phyloP scores from a whole-genome alignment of 306 rosid genomes.

The Styphnolobium japonicum region DNA sequence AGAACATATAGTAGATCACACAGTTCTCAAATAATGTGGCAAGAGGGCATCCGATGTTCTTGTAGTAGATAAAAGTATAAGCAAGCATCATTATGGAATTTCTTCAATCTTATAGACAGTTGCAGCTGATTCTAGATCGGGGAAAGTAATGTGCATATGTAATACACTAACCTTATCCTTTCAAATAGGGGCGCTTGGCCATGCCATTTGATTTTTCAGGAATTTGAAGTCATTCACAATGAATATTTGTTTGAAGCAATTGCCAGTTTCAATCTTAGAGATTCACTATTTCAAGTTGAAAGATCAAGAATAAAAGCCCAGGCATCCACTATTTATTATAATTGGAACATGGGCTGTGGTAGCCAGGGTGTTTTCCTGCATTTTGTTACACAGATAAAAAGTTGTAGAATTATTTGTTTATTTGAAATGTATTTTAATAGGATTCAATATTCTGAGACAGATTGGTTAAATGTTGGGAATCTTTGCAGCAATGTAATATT shows the following conservation, averaged over 20 bases:
- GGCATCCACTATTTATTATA: conserved; percentile 10
- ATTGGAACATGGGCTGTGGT: neutral
- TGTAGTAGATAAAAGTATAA: conserved; percentile 16
- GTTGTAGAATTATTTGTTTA: conserved; percentile 1
- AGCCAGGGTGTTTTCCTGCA: neutral
- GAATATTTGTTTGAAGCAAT: conserved; percentile 29
- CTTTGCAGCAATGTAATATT: neutral
- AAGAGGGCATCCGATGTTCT: conserved; percentile 23
- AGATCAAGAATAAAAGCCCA: neutral
- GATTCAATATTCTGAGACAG: neutral
- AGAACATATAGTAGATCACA: conserved; percentile 24
- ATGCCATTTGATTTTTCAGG: conserved; percentile 27
- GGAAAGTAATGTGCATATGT: conserved; percentile 29
- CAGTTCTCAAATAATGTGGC: conserved; percentile 12
- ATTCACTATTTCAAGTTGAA: conserved; percentile 22
- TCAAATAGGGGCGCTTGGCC: conserved; percentile 19
- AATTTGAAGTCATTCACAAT: conserved; percentile 25
- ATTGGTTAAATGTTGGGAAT: conserved; percentile 20
- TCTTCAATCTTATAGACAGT: conserved; percentile 18
- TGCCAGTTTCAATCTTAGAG: conserved; percentile 17
- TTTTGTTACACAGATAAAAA: conserved; percentile 4
- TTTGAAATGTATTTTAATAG: conserved; percentile 10
- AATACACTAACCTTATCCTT: conserved; percentile 25
- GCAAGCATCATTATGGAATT: conserved; percentile 8
- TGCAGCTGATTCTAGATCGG: conserved; percentile 38